Percentiles rank a stretch among this genome's conserved stretches.
Conservation (phyloP, 768 basidiomycete genomes). For the Leccinum longicurvipes region DNA sequence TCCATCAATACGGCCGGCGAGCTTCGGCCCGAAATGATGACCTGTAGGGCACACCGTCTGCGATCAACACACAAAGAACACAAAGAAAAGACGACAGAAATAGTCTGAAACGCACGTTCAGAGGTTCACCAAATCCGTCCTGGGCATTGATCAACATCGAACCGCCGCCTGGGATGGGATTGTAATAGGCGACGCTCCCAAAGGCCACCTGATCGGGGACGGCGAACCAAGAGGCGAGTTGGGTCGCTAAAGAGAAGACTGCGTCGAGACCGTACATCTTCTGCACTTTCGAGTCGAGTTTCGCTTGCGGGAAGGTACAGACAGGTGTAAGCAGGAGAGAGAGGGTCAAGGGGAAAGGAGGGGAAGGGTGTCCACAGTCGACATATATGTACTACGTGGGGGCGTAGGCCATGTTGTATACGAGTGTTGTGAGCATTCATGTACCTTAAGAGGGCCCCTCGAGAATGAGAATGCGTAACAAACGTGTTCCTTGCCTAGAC, state of each 20-base stretch:
- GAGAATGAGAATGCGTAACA: background rate
- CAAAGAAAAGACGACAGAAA: background rate
- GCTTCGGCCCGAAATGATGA: conserved; percentile 66
- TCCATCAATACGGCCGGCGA: conserved; percentile 55
- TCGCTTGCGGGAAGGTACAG: background rate
- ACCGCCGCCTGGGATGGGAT: conserved; percentile 37
- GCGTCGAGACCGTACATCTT: conserved; percentile 9
- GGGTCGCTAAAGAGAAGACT: background rate
- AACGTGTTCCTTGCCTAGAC: background rate
- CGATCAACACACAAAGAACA: background rate
- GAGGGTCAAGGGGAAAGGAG: background rate
- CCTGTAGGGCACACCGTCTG: conserved; percentile 23
- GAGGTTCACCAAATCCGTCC: conserved; percentile 40
- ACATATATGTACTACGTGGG: background rate
- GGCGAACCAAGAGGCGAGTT: conserved; percentile 3
- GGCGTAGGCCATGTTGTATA: background rate
- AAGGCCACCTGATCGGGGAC: background rate
- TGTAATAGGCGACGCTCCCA: conserved; percentile 28
- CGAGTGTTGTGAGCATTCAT: background rate
- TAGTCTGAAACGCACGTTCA: conserved; percentile 36
- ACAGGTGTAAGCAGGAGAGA: background rate
- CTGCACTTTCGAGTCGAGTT: background rate
- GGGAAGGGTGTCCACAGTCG: background rate
- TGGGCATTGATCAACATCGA: conserved; percentile 42
- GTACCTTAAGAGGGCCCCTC: background rate